Evolutionary conservation across 1,139 yeast genomes (phyloP).

Genomic region (Pichia sp.): DNA sequence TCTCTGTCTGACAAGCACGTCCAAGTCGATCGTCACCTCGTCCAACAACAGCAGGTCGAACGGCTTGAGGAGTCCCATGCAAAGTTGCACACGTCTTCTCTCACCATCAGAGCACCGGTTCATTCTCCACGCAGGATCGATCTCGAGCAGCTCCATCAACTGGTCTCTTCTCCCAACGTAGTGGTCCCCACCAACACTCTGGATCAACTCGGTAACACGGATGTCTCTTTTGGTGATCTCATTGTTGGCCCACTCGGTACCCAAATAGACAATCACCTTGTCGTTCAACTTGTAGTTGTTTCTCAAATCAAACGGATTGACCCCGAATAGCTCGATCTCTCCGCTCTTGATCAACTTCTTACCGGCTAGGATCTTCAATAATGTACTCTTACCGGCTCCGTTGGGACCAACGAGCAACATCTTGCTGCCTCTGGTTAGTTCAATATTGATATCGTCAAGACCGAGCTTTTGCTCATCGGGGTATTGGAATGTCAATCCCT

Average conservation of each 20-base stretch:
- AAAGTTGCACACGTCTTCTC: slow-evolving; percentile 87
- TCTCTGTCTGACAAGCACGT: slow-evolving; percentile 82
- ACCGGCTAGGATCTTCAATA: slow-evolving; percentile 83
- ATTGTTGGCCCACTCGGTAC: slow-evolving; percentile 97
- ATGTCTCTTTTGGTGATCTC: slow-evolving; percentile 89
- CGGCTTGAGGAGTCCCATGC: slow-evolving; percentile 90
- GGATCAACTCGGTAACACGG: slow-evolving; percentile 73
- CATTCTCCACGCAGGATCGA: slow-evolving; percentile 92
- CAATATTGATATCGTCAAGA: slow-evolving; percentile 57
- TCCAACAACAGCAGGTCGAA: slow-evolving; percentile 84
- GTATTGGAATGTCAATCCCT: slow-evolving; percentile 67
- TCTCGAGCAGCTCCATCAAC: slow-evolving; percentile 73
- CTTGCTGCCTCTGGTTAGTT: slow-evolving; percentile 69
- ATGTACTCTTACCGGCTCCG: slow-evolving; percentile 96
- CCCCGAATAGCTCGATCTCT: slow-evolving; percentile 65
- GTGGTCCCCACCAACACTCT: slow-evolving; percentile 79
- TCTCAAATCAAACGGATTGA: slow-evolving; percentile 76
- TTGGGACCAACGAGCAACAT: slow-evolving; percentile 87
- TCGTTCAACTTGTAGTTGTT: slow-evolving; percentile 27
- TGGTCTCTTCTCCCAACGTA: slow-evolving; percentile 74
- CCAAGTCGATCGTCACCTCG: slow-evolving; percentile 95
- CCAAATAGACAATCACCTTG: slow-evolving; percentile 77
- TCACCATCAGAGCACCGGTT: slow-evolving; percentile 92
- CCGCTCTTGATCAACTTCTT: slow-evolving; percentile 83
- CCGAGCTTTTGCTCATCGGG: slow-evolving; percentile 65